Evolutionary conservation across 1,284 basidiomycete genomes (phyloP).

Genomic region (Heterobasidion occidentale): DNA sequence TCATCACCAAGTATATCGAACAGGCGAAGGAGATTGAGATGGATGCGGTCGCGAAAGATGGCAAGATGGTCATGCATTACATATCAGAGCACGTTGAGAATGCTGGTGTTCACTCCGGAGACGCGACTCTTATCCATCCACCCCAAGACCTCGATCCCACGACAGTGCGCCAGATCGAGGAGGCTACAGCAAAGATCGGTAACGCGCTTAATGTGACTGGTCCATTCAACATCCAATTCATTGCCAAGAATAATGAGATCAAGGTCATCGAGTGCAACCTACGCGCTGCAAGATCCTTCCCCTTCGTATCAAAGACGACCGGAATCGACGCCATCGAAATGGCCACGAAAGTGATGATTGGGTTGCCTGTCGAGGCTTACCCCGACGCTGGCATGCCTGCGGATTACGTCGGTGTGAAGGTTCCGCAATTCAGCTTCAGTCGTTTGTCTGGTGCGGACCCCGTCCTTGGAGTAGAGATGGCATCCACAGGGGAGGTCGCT

Average conservation of each 20-base stretch:
- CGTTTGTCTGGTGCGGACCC: constrained; percentile 95
- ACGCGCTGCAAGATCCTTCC: constrained; percentile 96
- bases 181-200: constrained; percentile 95
- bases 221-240: constrained; percentile 99
- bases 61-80: constrained; percentile 98
- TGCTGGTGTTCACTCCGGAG: constrained; percentile 95
- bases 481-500: constrained; percentile 98
- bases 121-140: constrained; percentile 95
- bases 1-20: constrained; percentile 99
- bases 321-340: constrained; percentile 97
- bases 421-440: constrained; percentile 97
- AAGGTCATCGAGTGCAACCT: constrained; percentile 99
- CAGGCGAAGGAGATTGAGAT: constrained; percentile 99
- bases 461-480: constrained; percentile 99
- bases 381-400: constrained; percentile 81
- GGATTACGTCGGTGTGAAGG: constrained; percentile 98
- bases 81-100: constrained; percentile 99
- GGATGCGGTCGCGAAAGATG: constrained; percentile 96
- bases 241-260: constrained; percentile 99
- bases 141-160: constrained; percentile 97
- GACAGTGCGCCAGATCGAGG: constrained; percentile 93
- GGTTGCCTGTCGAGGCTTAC: constrained; percentile 83
- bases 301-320: constrained; percentile 98
- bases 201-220: constrained; percentile 98
- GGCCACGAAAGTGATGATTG: constrained; percentile 98